Conservation (phyloP, 2,329 filamentous ascomycete species). For the Trichoderma sp. region DNA sequence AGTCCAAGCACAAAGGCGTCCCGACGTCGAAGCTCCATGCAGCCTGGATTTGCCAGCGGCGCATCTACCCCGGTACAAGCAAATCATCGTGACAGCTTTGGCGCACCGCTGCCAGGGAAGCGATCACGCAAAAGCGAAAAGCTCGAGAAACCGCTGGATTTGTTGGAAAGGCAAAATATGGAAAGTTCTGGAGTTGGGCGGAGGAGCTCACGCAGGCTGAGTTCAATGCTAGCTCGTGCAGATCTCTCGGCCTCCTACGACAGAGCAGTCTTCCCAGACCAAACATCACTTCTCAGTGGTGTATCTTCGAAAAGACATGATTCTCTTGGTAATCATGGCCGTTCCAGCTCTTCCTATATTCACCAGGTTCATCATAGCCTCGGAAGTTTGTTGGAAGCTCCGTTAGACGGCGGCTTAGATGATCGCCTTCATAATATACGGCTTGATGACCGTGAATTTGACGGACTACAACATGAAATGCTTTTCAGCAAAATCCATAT, state of each 20-base stretch:
- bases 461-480: slow-evolving; percentile 71
- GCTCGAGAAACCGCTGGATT: slow-evolving; percentile 54
- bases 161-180: slow-evolving; percentile 67
- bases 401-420: slow-evolving; percentile 67
- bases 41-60: slow-evolving; percentile 68
- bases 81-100: slow-evolving; percentile 74
- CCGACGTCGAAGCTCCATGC: slow-evolving; percentile 62
- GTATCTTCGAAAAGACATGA: slow-evolving; percentile 61
- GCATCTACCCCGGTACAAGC: slow-evolving; percentile 73
- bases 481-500: slow-evolving; percentile 68
- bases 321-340: slow-evolving; percentile 57
- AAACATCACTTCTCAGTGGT: slow-evolving; percentile 42
- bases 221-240: slow-evolving; percentile 82
- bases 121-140: slow-evolving; percentile 52
- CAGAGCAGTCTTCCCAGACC: slow-evolving; percentile 74
- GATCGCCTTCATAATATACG: slow-evolving; percentile 72
- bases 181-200: slow-evolving; percentile 52
- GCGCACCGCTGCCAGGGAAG: slow-evolving; percentile 55
- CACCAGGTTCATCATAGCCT: slow-evolving; percentile 51
- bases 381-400: slow-evolving; percentile 65
- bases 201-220: slow-evolving; percentile 73
- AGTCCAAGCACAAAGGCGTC: slow-evolving; percentile 46
- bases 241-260: slow-evolving; percentile 86
- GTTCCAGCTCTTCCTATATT: slow-evolving; percentile 42
- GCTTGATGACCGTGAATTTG: slow-evolving; percentile 68